Conservation (phyloP, 257 asterid species). For the Petrea volubilis region DNA sequence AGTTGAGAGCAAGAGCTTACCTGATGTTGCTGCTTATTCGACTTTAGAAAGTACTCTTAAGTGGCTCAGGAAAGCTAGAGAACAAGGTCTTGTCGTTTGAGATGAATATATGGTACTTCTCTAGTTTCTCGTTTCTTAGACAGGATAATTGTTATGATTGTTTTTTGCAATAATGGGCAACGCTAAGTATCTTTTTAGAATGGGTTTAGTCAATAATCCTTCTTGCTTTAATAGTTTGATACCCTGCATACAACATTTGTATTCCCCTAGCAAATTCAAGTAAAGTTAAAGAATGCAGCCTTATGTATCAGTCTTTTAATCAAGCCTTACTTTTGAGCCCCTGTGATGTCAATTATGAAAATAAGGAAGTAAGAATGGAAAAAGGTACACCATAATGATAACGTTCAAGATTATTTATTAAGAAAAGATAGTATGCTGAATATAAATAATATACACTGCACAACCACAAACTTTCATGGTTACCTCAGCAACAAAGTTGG, state of each 20-base stretch:
- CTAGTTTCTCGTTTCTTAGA: slow-evolving; percentile 9
- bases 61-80: slow-evolving; percentile 87
- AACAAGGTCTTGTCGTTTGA: slow-evolving; percentile 69
- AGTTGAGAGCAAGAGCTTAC: slow-evolving; percentile 84
- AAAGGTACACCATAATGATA: background rate
- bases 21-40: slow-evolving; percentile 76
- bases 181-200: background rate
- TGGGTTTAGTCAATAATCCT: background rate
- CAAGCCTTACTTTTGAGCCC: background rate
- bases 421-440: too few relatives aligned
- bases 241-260: background rate
- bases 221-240: background rate
- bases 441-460: too few relatives aligned
- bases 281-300: background rate
- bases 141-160: background rate
- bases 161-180: background rate
- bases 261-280: background rate
- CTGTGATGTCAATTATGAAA: background rate
- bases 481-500: background rate
- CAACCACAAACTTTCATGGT: background rate
- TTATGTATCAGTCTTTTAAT: background rate
- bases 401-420: too few relatives aligned
- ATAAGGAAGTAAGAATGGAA: background rate
- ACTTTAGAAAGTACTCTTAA: slow-evolving; percentile 77
- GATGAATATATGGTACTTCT: slow-evolving; percentile 23